Conservation (phyloP, 176 grass and related monocot genomes). For the Zizania latifolia region DNA sequence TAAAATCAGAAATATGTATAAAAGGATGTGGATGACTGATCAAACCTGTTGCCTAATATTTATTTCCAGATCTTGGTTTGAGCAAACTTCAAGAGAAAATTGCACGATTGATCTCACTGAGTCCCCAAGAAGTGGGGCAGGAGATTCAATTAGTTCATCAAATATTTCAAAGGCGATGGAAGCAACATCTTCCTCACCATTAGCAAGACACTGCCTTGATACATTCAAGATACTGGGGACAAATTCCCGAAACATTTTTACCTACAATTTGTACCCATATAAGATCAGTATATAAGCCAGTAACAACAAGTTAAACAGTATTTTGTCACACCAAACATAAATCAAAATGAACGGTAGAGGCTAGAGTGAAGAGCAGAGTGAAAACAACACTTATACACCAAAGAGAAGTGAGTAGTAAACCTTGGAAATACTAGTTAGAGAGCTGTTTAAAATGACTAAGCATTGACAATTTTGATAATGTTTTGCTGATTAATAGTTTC, state of each 20-base stretch:
- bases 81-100: constrained; percentile 96
- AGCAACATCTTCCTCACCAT: constrained; percentile 90
- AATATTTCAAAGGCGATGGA: constrained; percentile 99
- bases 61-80: constrained; percentile 83
- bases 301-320: not conserved
- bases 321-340: constrained; percentile 1
- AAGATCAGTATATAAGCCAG: too few species aligned
- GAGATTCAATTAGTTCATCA: constrained; percentile 94
- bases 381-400: not conserved
- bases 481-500: too few species aligned
- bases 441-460: not conserved
- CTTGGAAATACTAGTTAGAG: not conserved
- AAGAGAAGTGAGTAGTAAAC: not conserved
- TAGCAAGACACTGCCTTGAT: constrained; percentile 88
- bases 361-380: not conserved
- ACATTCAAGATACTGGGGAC: constrained; percentile 94
- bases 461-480: too few species aligned
- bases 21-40: constrained; percentile 4
- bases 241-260: constrained; percentile 93
- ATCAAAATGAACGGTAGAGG: not conserved
- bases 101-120: constrained; percentile 87
- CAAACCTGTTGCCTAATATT: constrained; percentile 95
- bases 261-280: constrained; percentile 61
- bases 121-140: constrained; percentile 88
- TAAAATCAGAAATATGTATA: constrained; percentile 19